Evolutionary conservation across 495 filamentous ascomycete genomes (phyloP).

Genomic region (Penicillium argentinense): DNA sequence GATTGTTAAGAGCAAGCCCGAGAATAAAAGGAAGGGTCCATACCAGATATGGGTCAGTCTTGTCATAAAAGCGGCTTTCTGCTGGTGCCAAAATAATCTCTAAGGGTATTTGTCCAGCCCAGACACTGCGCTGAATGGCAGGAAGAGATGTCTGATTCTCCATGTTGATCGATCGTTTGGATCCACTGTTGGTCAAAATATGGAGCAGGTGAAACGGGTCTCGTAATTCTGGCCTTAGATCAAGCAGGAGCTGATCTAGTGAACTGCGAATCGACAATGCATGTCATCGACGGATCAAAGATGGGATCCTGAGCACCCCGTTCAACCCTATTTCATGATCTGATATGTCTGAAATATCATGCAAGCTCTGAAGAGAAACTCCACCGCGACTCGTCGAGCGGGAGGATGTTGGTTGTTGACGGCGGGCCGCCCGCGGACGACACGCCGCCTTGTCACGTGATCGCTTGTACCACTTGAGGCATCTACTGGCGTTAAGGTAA

Average conservation of each 20-base stretch:
- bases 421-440: too few relatives aligned
- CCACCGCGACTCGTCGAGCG: not conserved
- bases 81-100: conserved; percentile 52
- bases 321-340: conserved; percentile 55
- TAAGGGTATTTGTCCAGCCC: conserved; percentile 52
- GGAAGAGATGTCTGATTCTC: conserved; percentile 25
- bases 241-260: not conserved
- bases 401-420: conserved; percentile 6
- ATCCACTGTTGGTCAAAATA: too few relatives aligned
- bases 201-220: too few relatives aligned
- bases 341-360: not conserved
- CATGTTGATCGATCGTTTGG: conserved; percentile 15
- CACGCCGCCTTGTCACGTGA: too few relatives aligned
- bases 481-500: too few relatives aligned
- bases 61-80: conserved; percentile 54
- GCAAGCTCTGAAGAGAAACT: not conserved
- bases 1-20: conserved; percentile 21
- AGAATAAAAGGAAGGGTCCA: not conserved
- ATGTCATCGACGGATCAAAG: not conserved
- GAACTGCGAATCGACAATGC: not conserved
- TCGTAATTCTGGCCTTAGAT: not conserved
- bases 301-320: conserved; percentile 10
- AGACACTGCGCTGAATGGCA: conserved; percentile 47
- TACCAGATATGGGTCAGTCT: conserved; percentile 57
- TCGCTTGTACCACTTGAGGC: too few relatives aligned